Conservation (phyloP, 352 stramenopile genomes). For the Pythium rhizo-oryzae region DNA sequence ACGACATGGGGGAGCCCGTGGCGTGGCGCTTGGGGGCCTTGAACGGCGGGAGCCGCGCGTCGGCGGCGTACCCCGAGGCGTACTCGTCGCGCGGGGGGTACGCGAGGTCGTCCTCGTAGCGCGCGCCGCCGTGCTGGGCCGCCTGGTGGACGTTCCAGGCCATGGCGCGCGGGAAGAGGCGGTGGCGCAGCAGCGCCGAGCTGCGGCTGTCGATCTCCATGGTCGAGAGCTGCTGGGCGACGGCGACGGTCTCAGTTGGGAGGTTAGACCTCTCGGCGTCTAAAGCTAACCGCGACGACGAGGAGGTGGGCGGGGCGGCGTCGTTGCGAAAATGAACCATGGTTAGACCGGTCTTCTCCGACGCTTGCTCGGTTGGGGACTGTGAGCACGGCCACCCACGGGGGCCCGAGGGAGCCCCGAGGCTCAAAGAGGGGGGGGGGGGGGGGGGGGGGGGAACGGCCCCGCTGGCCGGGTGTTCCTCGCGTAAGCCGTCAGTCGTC, state of each 20-base stretch:
- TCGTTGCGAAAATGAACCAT: slow-evolving; percentile 2
- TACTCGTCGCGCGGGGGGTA: background rate
- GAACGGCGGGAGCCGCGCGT: background rate
- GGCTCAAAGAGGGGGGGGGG: too few relatives aligned
- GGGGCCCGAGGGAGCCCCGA: too few relatives aligned
- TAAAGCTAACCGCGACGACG: background rate
- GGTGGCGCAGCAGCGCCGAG: slow-evolving; percentile 41
- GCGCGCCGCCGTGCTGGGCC: background rate
- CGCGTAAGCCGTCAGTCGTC: slow-evolving; percentile 20
- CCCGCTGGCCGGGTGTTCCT: background rate
- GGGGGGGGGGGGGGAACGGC: too few relatives aligned
- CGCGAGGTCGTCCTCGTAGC: slow-evolving; percentile 12
- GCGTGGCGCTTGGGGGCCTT: slow-evolving; percentile 22
- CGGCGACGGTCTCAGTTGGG: slow-evolving; percentile 5
- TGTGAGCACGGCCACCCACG: slow-evolving; percentile 18
- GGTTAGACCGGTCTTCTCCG: background rate
- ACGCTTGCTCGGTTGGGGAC: background rate
- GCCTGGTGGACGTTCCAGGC: slow-evolving; percentile 51
- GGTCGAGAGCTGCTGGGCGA: slow-evolving; percentile 4
- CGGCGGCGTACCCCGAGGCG: background rate
- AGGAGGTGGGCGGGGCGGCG: background rate
- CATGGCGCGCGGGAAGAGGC: slow-evolving; percentile 66
- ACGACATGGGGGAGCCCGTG: background rate
- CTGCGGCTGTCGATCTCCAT: slow-evolving; percentile 24
- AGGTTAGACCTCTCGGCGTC: background rate